Base-by-base conservation (phyloP, 2,329 filamentous ascomycete genomes). In the Mariannaea sp. region DNA sequence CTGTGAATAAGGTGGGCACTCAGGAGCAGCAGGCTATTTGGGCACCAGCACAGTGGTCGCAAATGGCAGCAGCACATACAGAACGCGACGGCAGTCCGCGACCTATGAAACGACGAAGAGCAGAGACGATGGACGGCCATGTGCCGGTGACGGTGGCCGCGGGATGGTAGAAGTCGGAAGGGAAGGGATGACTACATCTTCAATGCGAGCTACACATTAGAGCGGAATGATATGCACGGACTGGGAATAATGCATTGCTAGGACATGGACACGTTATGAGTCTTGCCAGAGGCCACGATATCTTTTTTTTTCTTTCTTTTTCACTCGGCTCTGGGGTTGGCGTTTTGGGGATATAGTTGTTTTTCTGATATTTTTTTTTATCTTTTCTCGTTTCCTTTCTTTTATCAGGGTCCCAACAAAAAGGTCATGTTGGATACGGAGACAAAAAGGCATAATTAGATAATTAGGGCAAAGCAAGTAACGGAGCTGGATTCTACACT, bases 101-200 rank as follows among this genome's bases (percentile, higher is more conserved):
- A 38, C 67, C 71, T 16, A 66, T 68, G 58, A 75, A 75, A 71
- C 67, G 72, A 54, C 65, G 72, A 38, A 65, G 72, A 50, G 67
- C 60, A 17, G 70, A 71, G 17, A 62, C 57, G 12, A 61, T 73
- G 19, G 69, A 70, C 38, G 60, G 61, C 35, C 67, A 70, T 46
- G 65, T 71, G 44, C 65, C 70, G 36, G 66, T 71, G 22, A 66
- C 69, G 44, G 65, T 65, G 41, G 54, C 64, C 7, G 58, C 63
- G 16, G 68, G 58, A 42, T 72, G 70, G 69, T 72, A 57, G 61
- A 24, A 24, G 35, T 7, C 5, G 13, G 13, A 39, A 20, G 7
- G 36, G 9, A 26, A 22, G 36, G 9, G 29, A 24, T 24, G 22
- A 24, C 8, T 24, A 8, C 22, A 32, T n/a, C 5, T 10, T n/a